These are phyloP conservation scores for Inosperma sp. DNA, from an alignment of 768 basidiomycete species.

Conservation along the genomic window DNA sequence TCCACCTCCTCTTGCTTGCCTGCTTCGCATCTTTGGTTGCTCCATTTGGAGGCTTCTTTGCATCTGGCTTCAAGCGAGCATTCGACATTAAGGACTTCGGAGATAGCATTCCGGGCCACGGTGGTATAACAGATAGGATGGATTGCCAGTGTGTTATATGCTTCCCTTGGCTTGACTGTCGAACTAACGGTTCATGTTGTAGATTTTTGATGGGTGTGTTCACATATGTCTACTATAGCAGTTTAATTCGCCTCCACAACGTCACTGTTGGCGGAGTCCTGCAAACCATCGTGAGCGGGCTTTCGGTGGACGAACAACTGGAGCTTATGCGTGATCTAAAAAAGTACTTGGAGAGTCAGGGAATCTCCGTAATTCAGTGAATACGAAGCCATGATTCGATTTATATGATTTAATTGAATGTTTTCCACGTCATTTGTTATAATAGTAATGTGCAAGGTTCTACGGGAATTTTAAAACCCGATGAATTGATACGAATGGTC, in stretches of 20 bases:
- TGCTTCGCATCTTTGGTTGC: conserved; percentile 95
- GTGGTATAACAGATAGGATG: conserved; percentile 99
- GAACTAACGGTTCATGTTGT: neutral
- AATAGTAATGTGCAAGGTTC: no score
- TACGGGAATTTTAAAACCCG: no score
- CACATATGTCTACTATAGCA: conserved; percentile 94
- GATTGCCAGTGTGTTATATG: conserved; percentile 93
- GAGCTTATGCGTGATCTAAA: conserved; percentile 79
- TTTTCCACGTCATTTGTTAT: no score
- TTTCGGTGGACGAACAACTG: conserved; percentile 81
- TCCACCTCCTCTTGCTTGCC: conserved; percentile 87
- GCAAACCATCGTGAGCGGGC: conserved; percentile 85
- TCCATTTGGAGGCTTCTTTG: conserved; percentile 99
- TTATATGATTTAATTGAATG: no score
- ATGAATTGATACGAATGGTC: no score
- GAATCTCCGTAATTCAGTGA: conserved; percentile 36
- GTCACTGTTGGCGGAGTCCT: conserved; percentile 85
- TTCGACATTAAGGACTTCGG: conserved; percentile 99
- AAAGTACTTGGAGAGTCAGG: conserved; percentile 68
- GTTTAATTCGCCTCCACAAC: conserved; percentile 78
- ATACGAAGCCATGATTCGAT: neutral
- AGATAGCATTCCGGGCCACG: conserved; percentile 95
- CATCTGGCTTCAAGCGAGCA: conserved; percentile 97
- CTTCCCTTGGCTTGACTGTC: neutral
- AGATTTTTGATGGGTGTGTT: conserved; percentile 99